phyloP scores from a whole-genome alignment of 2,329 filamentous ascomycete genomes.

The Pseudocercospora cruenta region DNA sequence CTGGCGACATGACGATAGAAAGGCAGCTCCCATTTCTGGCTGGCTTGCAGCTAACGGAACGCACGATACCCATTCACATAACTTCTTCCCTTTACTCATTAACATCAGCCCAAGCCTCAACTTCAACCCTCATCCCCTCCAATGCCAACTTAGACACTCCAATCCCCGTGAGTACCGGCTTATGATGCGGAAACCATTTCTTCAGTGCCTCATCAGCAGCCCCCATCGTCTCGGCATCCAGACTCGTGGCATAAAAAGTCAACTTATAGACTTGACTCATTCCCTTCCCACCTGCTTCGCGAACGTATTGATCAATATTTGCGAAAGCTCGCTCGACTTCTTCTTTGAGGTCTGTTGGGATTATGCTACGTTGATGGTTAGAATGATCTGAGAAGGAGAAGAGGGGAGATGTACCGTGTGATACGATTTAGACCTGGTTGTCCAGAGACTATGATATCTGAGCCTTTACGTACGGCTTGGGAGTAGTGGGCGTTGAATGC shows the following conservation, averaged over 20 bases:
- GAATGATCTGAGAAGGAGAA: neutral
- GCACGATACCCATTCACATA: neutral
- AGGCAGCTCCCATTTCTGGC: neutral
- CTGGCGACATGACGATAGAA: neutral
- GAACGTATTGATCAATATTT: neutral
- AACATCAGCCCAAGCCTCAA: slow-evolving; percentile 10
- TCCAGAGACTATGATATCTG: neutral
- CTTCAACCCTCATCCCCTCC: slow-evolving; percentile 8
- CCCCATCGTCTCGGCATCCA: neutral
- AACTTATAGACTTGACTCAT: neutral
- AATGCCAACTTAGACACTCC: slow-evolving; percentile 1
- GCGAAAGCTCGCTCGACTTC: slow-evolving; percentile 1
- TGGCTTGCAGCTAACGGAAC: neutral
- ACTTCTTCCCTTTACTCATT: neutral
- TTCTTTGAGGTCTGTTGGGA: neutral
- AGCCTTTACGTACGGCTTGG: neutral
- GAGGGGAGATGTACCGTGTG: neutral
- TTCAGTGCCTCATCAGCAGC: neutral
- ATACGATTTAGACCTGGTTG: slow-evolving; percentile 4
- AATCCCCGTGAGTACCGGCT: neutral
- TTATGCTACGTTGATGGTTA: neutral
- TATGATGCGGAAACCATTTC: slow-evolving; percentile 1
- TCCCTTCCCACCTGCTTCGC: slow-evolving; percentile 1
- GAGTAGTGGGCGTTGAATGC: slow-evolving; percentile 4
- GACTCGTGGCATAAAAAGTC: neutral